These are phyloP conservation scores for Exophiala alcalophila DNA, from an alignment of 2,329 filamentous ascomycete species.

Conservation along the genomic window DNA sequence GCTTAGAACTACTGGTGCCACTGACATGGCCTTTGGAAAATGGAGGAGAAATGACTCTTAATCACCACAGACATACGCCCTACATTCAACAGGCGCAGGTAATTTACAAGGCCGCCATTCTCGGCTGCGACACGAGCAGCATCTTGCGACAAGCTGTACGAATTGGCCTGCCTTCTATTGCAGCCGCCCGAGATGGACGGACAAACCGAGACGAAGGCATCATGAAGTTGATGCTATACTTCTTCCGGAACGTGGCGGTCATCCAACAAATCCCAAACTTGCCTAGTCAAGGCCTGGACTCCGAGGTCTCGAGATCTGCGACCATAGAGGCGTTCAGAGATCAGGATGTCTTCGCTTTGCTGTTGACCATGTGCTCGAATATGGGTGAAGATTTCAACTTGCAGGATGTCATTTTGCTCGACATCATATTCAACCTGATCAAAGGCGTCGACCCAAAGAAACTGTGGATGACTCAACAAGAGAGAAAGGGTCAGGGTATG, in stretches of 20 bases:
- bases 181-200: constrained; percentile 70
- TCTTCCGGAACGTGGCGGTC: constrained; percentile 83
- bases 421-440: constrained; percentile 86
- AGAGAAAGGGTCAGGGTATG: constrained; percentile 65
- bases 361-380: constrained; percentile 85
- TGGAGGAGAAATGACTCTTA: constrained; percentile 77
- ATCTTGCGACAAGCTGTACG: constrained; percentile 80
- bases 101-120: constrained; percentile 80
- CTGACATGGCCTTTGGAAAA: constrained; percentile 93
- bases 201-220: constrained; percentile 81
- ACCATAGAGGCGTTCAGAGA: constrained; percentile 85
- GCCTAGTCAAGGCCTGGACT: constrained; percentile 80
- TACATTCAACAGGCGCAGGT: constrained; percentile 86
- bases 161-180: constrained; percentile 81
- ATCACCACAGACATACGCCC: constrained; percentile 87
- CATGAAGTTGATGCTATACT: constrained; percentile 84
- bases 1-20: constrained; percentile 85
- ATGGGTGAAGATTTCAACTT: constrained; percentile 90
- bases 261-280: constrained; percentile 72
- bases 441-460: constrained; percentile 83
- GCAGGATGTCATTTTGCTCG: constrained; percentile 85
- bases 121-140: constrained; percentile 74
- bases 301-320: constrained; percentile 80
- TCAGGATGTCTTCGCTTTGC: constrained; percentile 82
- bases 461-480: constrained; percentile 77